A percentile compares a stretch with the other conserved stretches of the same genome.
Evolutionary conservation across 169 alveolate genomes (phyloP).

Genomic region (Plasmodium relictum): DNA sequence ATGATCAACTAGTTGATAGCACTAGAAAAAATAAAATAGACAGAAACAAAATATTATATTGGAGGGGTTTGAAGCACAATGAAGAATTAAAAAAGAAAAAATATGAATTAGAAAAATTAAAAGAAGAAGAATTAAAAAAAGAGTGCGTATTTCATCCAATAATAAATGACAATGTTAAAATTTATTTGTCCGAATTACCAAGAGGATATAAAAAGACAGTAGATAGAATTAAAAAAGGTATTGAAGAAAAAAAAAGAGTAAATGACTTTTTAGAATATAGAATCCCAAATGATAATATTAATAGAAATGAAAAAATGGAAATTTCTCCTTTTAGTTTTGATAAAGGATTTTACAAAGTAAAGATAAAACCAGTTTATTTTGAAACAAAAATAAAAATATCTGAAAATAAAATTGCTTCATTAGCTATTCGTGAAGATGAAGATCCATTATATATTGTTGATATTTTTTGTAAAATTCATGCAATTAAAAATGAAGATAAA

Average conservation of each 20-base stretch:
- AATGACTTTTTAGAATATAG: conserved; percentile 35
- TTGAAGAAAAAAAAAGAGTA: conserved; percentile 65
- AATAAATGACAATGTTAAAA: conserved; percentile 57
- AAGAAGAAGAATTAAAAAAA: conserved; percentile 47
- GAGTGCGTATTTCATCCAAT: conserved; percentile 49
- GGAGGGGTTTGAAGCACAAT: conserved; percentile 55
- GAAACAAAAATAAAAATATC: conserved; percentile 65
- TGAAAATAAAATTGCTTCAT: conserved; percentile 67
- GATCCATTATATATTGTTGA: conserved; percentile 74
- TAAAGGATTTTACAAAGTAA: conserved; percentile 67
- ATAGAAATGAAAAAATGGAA: neutral
- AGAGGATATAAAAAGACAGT: conserved; percentile 64
- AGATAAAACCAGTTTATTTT: conserved; percentile 73
- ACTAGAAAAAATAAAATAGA: neutral
- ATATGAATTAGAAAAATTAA: conserved; percentile 14
- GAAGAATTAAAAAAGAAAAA: conserved; percentile 33
- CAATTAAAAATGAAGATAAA: conserved; percentile 51
- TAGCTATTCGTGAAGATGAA: conserved; percentile 68
- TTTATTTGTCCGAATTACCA: conserved; percentile 51
- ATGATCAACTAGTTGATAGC: neutral
- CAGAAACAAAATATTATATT: conserved; percentile 47
- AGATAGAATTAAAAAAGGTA: conserved; percentile 59
- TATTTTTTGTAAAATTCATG: conserved; percentile 72
- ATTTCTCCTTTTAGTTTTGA: conserved; percentile 69
- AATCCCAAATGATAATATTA: conserved; percentile 13